phyloP scores from a whole-genome alignment of 257 asterid genomes.

The Asclepias syriaca region DNA sequence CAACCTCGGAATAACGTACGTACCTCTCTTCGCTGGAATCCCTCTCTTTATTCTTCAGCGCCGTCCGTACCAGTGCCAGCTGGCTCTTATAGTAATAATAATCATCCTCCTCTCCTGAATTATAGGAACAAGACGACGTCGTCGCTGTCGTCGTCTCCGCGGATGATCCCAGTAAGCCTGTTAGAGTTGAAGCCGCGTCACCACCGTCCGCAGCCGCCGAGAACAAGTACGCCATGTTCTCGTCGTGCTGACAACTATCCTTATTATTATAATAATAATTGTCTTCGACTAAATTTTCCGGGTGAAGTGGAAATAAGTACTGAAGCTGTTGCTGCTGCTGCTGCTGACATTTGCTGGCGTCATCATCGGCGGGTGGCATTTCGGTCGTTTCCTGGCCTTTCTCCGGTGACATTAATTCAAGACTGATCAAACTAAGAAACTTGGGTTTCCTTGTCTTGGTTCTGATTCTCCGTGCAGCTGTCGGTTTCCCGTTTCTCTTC shows the following conservation, averaged over 20 bases:
- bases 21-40: constrained; percentile 77
- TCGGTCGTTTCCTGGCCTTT: constrained; percentile 14
- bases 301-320: constrained; percentile 44
- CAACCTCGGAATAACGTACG: constrained; percentile 86
- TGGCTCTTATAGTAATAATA: constrained; percentile 14
- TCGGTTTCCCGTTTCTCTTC: constrained; percentile 22
- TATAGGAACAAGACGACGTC: constrained; percentile 17
- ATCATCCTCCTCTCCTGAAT: constrained; percentile 20
- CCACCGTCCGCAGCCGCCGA: constrained; percentile 67
- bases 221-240: constrained; percentile 66
- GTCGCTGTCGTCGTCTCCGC: constrained; percentile 29
- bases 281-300: constrained; percentile 39
- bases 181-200: constrained; percentile 38
- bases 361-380: constrained; percentile 9
- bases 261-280: neutral
- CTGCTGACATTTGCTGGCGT: constrained; percentile 5
- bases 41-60: constrained; percentile 63
- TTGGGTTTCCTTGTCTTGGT: constrained; percentile 49
- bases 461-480: constrained; percentile 11
- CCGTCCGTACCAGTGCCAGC: constrained; percentile 62
- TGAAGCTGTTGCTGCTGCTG: constrained; percentile 23
- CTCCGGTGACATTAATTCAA: constrained; percentile 39
- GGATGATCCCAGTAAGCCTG: constrained; percentile 45
- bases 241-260: constrained; percentile 36
- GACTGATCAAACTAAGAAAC: constrained; percentile 63